A percentile compares a stretch with the other conserved stretches of the same genome.
phyloP scores from a whole-genome alignment of 2,329 filamentous ascomycete species.

The Escovopsis sp. region DNA sequence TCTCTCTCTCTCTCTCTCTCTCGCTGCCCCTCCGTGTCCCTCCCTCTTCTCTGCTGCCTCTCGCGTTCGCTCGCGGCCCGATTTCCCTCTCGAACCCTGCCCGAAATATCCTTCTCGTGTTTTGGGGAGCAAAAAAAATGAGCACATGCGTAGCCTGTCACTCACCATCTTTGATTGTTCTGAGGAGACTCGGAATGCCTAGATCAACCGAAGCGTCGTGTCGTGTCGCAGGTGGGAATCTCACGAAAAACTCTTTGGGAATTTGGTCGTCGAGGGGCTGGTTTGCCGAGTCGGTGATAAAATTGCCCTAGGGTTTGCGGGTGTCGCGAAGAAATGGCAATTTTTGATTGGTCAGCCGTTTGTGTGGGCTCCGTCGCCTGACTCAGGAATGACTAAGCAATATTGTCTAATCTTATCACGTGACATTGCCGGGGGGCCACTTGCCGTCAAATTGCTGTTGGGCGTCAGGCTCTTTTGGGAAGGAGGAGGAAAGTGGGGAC shows the following conservation, averaged over 20 bases:
- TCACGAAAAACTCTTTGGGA: conserved; percentile 15
- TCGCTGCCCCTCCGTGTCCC: too few species aligned
- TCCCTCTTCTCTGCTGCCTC: too few species aligned
- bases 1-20: too few species aligned
- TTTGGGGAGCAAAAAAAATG: background rate
- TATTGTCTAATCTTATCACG: too few species aligned
- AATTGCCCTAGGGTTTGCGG: conserved; percentile 24
- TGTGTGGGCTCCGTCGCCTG: background rate
- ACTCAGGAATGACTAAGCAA: too few species aligned
- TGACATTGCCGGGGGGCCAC: too few species aligned
- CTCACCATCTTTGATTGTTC: conserved; percentile 33
- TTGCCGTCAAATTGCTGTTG: too few species aligned
- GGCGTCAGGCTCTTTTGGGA: too few species aligned
- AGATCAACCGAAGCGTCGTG: too few species aligned
- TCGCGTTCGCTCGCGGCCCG: background rate
- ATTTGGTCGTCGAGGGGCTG: conserved; percentile 16
- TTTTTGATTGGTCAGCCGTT: conserved; percentile 18
- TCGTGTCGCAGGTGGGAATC: too few species aligned
- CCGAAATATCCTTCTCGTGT: background rate
- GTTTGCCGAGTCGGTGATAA: conserved; percentile 22
- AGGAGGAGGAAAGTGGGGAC: too few species aligned
- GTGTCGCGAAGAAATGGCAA: conserved; percentile 11
- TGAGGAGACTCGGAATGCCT: background rate
- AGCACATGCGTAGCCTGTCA: conserved; percentile 7
- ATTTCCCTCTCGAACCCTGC: background rate